Conservation (phyloP, 2,329 filamentous ascomycete genomes). For the Alternaria incomplexa region DNA sequence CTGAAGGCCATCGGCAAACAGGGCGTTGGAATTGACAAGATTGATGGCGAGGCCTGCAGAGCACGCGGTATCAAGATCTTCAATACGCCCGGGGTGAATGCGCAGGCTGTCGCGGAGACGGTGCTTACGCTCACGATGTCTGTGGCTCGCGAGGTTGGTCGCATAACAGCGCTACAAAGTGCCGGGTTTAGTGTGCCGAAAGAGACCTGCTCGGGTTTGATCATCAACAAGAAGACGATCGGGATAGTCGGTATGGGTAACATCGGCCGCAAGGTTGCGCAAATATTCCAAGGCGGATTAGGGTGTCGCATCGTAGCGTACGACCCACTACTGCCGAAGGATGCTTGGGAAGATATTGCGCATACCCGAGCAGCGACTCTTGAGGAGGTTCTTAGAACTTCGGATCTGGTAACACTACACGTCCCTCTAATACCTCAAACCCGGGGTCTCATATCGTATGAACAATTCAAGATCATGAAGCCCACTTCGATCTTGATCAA, state of each 20-base stretch:
- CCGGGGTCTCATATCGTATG: constrained; percentile 35
- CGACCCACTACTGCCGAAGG: constrained; percentile 50
- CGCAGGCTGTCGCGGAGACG: constrained; percentile 52
- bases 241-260: constrained; percentile 58
- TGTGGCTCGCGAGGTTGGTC: constrained; percentile 31
- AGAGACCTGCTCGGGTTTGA: constrained; percentile 51
- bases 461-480: constrained; percentile 52
- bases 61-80: constrained; percentile 52
- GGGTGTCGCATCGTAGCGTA: constrained; percentile 51
- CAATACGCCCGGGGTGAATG: constrained; percentile 57
- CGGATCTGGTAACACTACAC: constrained; percentile 30
- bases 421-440: constrained; percentile 30
- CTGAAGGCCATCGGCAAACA: constrained; percentile 56
- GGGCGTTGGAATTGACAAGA: constrained; percentile 56
- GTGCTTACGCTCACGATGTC: constrained; percentile 47
- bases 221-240: constrained; percentile 51
- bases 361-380: constrained; percentile 25
- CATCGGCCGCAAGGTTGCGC: constrained; percentile 25
- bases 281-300: constrained; percentile 40
- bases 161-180: constrained; percentile 37
- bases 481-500: constrained; percentile 54
- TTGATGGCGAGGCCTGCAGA: constrained; percentile 49
- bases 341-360: constrained; percentile 44
- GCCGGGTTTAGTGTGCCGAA: constrained; percentile 46
- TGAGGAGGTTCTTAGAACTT: constrained; percentile 16